A percentile compares a stretch with the other conserved stretches of the same genome.
Evolutionary conservation across 768 basidiomycete species (phyloP).

Genomic region (Hygrocybe coccinea): DNA sequence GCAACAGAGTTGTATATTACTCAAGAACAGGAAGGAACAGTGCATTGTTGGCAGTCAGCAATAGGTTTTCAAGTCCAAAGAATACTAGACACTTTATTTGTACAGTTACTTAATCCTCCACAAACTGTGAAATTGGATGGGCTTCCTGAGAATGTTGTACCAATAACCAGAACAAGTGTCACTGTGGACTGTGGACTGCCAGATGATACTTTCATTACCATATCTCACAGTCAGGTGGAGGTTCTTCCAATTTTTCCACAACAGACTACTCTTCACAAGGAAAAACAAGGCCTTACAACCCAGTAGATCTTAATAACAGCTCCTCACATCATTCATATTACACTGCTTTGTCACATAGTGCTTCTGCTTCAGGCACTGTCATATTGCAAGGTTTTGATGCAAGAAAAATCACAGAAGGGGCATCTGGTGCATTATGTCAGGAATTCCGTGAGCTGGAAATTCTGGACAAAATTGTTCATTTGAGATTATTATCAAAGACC

Average conservation of each 20-base stretch:
- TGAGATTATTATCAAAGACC: constrained; percentile 8
- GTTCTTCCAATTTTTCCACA: constrained; percentile 27
- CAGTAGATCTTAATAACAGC: constrained; percentile 21
- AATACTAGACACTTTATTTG: constrained; percentile 19
- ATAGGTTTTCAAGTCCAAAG: constrained; percentile 12
- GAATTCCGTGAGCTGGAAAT: constrained; percentile 21
- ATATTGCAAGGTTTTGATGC: constrained; percentile 25
- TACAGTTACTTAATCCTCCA: constrained; percentile 15
- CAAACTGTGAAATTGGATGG: background rate
- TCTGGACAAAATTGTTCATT: constrained; percentile 18
- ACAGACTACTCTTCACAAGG: constrained; percentile 27
- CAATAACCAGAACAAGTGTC: constrained; percentile 12
- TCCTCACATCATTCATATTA: constrained; percentile 13
- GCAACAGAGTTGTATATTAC: constrained; percentile 30
- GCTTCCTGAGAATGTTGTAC: constrained; percentile 19
- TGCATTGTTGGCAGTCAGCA: constrained; percentile 22
- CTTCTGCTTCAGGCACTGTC: constrained; percentile 18
- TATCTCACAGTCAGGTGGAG: constrained; percentile 21
- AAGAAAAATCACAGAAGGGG: constrained; percentile 14
- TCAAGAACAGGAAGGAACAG: constrained; percentile 26
- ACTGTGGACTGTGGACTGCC: too few species aligned
- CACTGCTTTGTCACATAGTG: constrained; percentile 16
- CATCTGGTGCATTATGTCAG: constrained; percentile 14
- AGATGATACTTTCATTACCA: constrained; percentile 13
- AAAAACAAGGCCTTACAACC: constrained; percentile 22